Conservation (phyloP, 2,329 filamentous ascomycete genomes). For the Fusarium verticillioides region DNA sequence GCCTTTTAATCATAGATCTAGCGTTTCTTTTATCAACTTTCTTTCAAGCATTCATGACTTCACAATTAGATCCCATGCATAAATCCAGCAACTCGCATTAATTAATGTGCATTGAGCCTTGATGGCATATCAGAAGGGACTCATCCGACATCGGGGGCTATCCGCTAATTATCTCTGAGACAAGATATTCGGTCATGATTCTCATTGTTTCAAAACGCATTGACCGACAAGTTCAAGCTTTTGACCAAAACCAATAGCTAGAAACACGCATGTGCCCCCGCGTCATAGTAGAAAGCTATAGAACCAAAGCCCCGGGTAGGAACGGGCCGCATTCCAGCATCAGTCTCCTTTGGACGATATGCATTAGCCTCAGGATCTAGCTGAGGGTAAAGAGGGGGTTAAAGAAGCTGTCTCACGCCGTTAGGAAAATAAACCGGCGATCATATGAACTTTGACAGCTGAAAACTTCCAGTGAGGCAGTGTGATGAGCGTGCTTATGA, state of each 20-base stretch:
- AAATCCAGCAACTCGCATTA: not conserved
- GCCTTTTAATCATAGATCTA: not conserved
- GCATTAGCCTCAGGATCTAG: not conserved
- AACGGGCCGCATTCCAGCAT: not conserved
- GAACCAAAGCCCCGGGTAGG: not conserved
- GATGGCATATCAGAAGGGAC: accelerated
- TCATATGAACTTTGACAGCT: not conserved
- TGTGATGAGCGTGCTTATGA: not conserved
- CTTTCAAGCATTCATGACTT: accelerated
- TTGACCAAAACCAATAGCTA: not conserved
- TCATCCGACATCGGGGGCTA: not conserved
- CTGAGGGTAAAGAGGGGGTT: not conserved
- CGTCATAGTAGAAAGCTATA: not conserved
- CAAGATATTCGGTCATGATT: not conserved
- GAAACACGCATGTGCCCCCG: not conserved
- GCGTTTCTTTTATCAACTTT: accelerated
- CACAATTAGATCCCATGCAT: accelerated
- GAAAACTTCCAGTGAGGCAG: not conserved
- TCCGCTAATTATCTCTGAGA: not conserved
- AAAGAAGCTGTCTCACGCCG: not conserved
- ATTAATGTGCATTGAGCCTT: too few relatives aligned
- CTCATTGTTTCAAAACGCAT: not conserved
- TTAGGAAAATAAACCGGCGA: not conserved
- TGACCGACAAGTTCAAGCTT: not conserved
- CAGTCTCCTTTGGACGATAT: not conserved